Base-by-base conservation (phyloP, 1,139 yeast species). In the Candida dubliniensis region DNA sequence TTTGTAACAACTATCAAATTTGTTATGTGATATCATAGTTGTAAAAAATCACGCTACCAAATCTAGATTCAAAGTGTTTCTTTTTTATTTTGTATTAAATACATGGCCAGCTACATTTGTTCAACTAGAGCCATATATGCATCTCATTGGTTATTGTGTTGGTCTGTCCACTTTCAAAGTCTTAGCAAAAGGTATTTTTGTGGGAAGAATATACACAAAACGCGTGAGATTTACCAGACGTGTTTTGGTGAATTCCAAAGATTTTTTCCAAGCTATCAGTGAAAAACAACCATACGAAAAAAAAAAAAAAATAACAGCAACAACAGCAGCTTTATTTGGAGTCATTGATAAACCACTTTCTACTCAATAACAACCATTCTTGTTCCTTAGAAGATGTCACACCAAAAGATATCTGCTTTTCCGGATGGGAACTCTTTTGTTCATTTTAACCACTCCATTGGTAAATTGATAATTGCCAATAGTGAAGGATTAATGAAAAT, bases 401-500 rank as follows among this genome's bases (percentile, higher is more conserved):
- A 42, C 13, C 47, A 41, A 33, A 48, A 49, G 32, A 45, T 73
- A 45, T 60, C 70, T 12, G 76, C 76, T 27, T 74, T 74, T 49
- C 66, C 71, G 11, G 78, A 71, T 46, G 80, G 81, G 4, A 71
- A 72, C 50, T 75, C 82, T 4, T 57, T 64, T 31, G 81, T 73
- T 0, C 58, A 60, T 15, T 73, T 62, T 54, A 65, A 71, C 29
- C 47, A 58, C 2, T 52, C 59, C 1, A 59, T 63, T 8, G 62
- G 67, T 13, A 67, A 64, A 40, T 60, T 81, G n/a, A 57, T 76
- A 8, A 77, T 77, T 8, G 81, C 77, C 8, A 79, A 81, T 43
- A 66, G 78, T 39, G 67, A 64, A 30, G 82, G 83, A 5, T 58
- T 80, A 3, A 60, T 78, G 38, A 80, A 81, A 55, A 61, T 78